phyloP scores from a whole-genome alignment of 495 filamentous ascomycete genomes.

The Xylaria intraflava region DNA sequence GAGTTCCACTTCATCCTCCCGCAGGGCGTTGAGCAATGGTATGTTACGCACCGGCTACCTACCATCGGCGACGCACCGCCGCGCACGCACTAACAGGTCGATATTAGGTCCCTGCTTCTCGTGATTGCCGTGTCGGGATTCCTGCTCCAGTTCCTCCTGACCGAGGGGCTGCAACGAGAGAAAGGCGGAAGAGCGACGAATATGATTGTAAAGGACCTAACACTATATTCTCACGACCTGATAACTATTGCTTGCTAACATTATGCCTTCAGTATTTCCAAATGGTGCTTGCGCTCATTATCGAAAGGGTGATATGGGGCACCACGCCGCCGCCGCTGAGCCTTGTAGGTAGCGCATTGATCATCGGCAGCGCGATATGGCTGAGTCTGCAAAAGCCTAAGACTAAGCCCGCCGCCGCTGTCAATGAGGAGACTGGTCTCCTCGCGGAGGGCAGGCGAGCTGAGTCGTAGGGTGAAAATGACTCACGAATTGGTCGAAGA shows the following conservation, averaged over 20 bases:
- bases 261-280: slow-evolving; percentile 51
- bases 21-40: slow-evolving; percentile 54
- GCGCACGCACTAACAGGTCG: too few species aligned
- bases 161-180: slow-evolving; percentile 63
- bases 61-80: too few species aligned
- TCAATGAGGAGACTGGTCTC: slow-evolving; percentile 31
- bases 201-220: slow-evolving; percentile 48
- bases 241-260: neutral
- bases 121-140: slow-evolving; percentile 69
- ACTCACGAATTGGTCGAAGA: neutral
- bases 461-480: neutral
- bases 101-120: slow-evolving; percentile 41
- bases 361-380: slow-evolving; percentile 66
- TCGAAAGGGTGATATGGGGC: slow-evolving; percentile 68
- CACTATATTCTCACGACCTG: neutral
- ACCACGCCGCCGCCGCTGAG: slow-evolving; percentile 57
- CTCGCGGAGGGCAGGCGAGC: slow-evolving; percentile 7
- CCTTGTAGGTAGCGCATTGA: slow-evolving; percentile 60
- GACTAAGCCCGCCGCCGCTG: neutral
- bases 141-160: slow-evolving; percentile 70
- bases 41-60: neutral
- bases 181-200: slow-evolving; percentile 64
- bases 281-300: slow-evolving; percentile 72
- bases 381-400: slow-evolving; percentile 51
- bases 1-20: slow-evolving; percentile 59